phyloP scores from a whole-genome alignment of 2,329 filamentous ascomycete genomes.

The Sclerotiophoma versabilis region DNA sequence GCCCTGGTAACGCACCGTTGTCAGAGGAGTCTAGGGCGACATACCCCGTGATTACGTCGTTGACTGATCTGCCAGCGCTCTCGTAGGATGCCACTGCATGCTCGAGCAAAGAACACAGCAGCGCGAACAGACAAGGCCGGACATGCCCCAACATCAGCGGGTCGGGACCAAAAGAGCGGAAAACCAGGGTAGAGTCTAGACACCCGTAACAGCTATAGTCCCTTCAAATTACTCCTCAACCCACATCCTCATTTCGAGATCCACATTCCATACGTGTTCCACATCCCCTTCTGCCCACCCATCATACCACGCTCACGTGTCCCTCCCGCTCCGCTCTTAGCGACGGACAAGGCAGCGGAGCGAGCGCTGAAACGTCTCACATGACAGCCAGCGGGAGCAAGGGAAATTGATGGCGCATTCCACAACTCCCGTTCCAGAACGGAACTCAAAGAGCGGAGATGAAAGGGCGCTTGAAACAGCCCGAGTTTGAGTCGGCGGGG shows the following conservation, averaged over 20 bases:
- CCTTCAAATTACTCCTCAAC: background rate
- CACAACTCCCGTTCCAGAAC: too few species aligned
- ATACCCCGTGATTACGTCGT: constrained; percentile 36
- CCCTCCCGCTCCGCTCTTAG: background rate
- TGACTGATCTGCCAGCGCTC: constrained; percentile 48
- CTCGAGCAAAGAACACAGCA: background rate
- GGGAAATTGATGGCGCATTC: too few species aligned
- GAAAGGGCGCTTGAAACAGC: too few species aligned
- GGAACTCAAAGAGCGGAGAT: too few species aligned
- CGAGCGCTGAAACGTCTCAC: background rate
- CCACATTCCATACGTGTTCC: constrained; percentile 2
- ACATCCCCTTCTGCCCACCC: background rate
- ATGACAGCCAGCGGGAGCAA: background rate
- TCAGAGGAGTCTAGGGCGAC: constrained; percentile 25
- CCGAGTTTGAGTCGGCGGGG: too few species aligned
- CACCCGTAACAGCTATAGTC: too few species aligned
- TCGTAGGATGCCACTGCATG: background rate
- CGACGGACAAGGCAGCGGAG: too few species aligned
- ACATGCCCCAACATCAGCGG: background rate
- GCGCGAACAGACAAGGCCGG: background rate
- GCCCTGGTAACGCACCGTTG: constrained; percentile 75
- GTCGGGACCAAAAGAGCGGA: background rate
- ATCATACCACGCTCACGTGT: background rate
- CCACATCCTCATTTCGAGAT: background rate
- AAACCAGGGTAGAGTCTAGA: background rate